These are phyloP conservation scores for Malassezia psittaci DNA, from an alignment of 1,284 basidiomycete species.

Conservation along the genomic window DNA sequence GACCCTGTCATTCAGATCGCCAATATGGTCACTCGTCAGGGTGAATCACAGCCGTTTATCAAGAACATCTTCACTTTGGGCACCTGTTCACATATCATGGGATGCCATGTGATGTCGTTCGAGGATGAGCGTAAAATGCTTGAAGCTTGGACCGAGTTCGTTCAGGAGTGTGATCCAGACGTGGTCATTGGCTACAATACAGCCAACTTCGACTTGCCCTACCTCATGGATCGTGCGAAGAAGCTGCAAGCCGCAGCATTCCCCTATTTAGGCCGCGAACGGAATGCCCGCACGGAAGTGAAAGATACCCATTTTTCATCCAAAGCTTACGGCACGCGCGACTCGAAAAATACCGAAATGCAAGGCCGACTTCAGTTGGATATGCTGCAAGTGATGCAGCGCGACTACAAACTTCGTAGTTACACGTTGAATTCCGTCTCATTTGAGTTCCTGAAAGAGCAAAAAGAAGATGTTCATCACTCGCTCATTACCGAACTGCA, in stretches of 20 bases:
- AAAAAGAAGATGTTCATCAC: slow-evolving; percentile 47
- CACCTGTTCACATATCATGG: slow-evolving; percentile 44
- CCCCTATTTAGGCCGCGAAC: slow-evolving; percentile 43
- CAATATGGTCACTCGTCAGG: slow-evolving; percentile 47
- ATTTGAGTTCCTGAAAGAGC: slow-evolving; percentile 46
- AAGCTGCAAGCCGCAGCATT: slow-evolving; percentile 40
- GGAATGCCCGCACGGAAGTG: slow-evolving; percentile 37
- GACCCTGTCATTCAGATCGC: slow-evolving; percentile 48
- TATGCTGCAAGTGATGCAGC: slow-evolving; percentile 48
- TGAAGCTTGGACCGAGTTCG: slow-evolving; percentile 42
- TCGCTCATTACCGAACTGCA: slow-evolving; percentile 47
- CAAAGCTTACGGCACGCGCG: slow-evolving; percentile 47
- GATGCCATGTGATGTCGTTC: slow-evolving; percentile 42
- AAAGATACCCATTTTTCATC: slow-evolving; percentile 48
- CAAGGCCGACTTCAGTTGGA: slow-evolving; percentile 47
- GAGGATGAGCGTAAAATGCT: slow-evolving; percentile 41
- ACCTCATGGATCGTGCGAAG: slow-evolving; percentile 45
- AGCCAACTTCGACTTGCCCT: slow-evolving; percentile 47
- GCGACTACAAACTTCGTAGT: slow-evolving; percentile 46
- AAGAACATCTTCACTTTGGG: slow-evolving; percentile 47
- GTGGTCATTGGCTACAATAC: slow-evolving; percentile 48
- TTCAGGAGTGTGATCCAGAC: slow-evolving; percentile 44
- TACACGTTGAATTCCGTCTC: slow-evolving; percentile 47
- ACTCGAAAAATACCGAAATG: slow-evolving; percentile 45
- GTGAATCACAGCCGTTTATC: slow-evolving; percentile 41